These are phyloP conservation scores for Plasmodium ovale DNA, from an alignment of 169 alveolate genomes.

Conservation along the genomic window DNA sequence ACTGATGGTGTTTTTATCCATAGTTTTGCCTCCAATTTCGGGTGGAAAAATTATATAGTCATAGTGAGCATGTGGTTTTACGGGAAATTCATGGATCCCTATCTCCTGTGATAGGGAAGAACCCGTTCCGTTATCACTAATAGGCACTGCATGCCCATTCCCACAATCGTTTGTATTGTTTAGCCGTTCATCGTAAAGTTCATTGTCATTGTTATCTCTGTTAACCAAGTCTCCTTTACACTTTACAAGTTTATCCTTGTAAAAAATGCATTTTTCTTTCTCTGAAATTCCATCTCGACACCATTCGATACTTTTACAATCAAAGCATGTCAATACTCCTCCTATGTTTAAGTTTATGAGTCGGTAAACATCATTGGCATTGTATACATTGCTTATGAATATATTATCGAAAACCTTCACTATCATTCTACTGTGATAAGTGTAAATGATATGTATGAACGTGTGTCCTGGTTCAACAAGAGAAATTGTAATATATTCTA, in stretches of 20 bases:
- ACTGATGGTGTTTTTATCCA: slow-evolving; percentile 4
- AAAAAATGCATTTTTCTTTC: slow-evolving; percentile 16
- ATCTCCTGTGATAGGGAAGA: neutral
- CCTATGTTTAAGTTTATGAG: slow-evolving; percentile 58
- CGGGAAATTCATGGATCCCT: neutral
- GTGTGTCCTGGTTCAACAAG: too few species aligned
- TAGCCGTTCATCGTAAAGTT: neutral
- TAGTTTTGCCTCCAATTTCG: slow-evolving; percentile 9
- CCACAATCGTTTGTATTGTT: too few species aligned
- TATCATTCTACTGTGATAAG: slow-evolving; percentile 23
- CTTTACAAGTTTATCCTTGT: slow-evolving; percentile 30
- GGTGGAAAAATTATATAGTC: slow-evolving; percentile 34
- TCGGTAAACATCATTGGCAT: slow-evolving; percentile 45
- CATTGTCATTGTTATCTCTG: neutral
- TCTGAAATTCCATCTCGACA: neutral
- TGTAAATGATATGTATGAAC: too few species aligned
- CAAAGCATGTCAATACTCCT: slow-evolving; percentile 61
- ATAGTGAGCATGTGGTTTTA: slow-evolving; percentile 15
- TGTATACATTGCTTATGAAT: slow-evolving; percentile 51
- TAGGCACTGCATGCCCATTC: too few species aligned
- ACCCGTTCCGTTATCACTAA: neutral
- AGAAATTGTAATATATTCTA: too few species aligned
- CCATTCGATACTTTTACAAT: slow-evolving; percentile 57
- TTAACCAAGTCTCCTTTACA: slow-evolving; percentile 15
- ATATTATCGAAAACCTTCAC: slow-evolving; percentile 59